A percentile compares a stretch with the other conserved stretches of the same genome.
These are phyloP conservation scores for Lablab purpureus DNA, from an alignment of 306 rosid species.

Conservation along the genomic window DNA sequence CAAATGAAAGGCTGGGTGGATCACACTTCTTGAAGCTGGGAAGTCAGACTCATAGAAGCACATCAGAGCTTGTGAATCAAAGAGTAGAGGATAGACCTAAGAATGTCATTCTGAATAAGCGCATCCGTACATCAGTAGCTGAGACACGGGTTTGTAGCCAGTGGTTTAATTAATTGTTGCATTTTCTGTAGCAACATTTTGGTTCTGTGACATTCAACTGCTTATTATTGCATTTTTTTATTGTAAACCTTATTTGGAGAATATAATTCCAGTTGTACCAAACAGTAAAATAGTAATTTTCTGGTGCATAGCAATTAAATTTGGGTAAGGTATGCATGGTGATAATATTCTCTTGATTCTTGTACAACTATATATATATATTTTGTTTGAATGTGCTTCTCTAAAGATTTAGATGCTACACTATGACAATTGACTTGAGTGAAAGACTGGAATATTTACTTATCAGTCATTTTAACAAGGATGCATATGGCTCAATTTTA, in stretches of 20 bases:
- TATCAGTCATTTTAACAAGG: not conserved
- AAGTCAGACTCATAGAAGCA: conserved; percentile 57
- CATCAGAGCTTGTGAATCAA: conserved; percentile 65
- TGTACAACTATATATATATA: conserved; percentile 10
- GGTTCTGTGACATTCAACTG: conserved; percentile 34
- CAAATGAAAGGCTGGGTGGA: conserved; percentile 69
- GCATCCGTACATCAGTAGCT: conserved; percentile 70
- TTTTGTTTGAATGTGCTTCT: conserved; percentile 33
- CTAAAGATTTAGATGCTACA: conserved; percentile 27
- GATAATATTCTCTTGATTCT: conserved; percentile 31
- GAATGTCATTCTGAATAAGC: conserved; percentile 66
- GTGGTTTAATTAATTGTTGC: conserved; percentile 20
- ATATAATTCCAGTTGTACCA: conserved; percentile 13
- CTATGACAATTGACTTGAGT: conserved; percentile 3
- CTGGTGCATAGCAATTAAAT: conserved; percentile 23
- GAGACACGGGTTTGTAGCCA: conserved; percentile 69
- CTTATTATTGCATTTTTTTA: not conserved
- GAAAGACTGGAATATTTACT: conserved; percentile 3
- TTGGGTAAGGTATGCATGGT: conserved; percentile 34
- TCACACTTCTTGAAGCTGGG: conserved; percentile 65
- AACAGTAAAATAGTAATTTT: conserved; percentile 20
- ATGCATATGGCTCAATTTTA: too few relatives aligned
- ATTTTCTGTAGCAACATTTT: conserved; percentile 37
- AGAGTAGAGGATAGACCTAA: conserved; percentile 68
- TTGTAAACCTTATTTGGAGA: conserved; percentile 9